Percentiles rank a stretch among this genome's conserved stretches.
phyloP scores from a whole-genome alignment of 495 filamentous ascomycete genomes.

The Penicillium pulvis region DNA sequence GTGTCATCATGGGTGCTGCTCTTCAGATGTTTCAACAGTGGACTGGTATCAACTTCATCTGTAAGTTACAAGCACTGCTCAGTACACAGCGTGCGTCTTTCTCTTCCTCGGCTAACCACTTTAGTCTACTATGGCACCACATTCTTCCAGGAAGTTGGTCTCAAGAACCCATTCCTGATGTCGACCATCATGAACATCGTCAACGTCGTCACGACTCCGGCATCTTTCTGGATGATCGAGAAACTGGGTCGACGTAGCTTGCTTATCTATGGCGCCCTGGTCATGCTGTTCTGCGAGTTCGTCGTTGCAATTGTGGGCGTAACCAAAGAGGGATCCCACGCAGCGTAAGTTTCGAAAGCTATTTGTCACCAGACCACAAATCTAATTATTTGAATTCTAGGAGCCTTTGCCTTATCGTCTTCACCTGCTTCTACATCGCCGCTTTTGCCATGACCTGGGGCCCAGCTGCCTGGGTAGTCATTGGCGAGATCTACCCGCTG shows the following conservation, averaged over 20 bases:
- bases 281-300: slow-evolving; percentile 62
- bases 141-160: slow-evolving; percentile 64
- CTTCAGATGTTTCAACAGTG: slow-evolving; percentile 79
- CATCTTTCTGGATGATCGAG: slow-evolving; percentile 75
- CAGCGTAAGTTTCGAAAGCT: slow-evolving; percentile 21
- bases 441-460: slow-evolving; percentile 83
- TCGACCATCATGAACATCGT: slow-evolving; percentile 65
- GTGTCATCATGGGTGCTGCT: slow-evolving; percentile 65
- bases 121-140: slow-evolving; percentile 67
- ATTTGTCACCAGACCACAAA: not conserved
- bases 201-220: slow-evolving; percentile 66
- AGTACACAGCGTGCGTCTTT: not conserved
- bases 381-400: slow-evolving; percentile 5
- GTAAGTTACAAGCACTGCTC: slow-evolving; percentile 12
- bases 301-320: slow-evolving; percentile 61
- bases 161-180: slow-evolving; percentile 68
- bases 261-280: slow-evolving; percentile 67
- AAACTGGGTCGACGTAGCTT: slow-evolving; percentile 71
- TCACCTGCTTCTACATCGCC: slow-evolving; percentile 84
- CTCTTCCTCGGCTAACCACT: slow-evolving; percentile 11
- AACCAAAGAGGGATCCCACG: slow-evolving; percentile 37
- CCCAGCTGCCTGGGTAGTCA: slow-evolving; percentile 76
- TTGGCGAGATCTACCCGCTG: slow-evolving; percentile 81
- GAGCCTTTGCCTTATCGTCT: slow-evolving; percentile 56
- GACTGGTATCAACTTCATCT: slow-evolving; percentile 76